Evolutionary conservation across 768 basidiomycete genomes (phyloP).

Genomic region (Mycena metata): DNA sequence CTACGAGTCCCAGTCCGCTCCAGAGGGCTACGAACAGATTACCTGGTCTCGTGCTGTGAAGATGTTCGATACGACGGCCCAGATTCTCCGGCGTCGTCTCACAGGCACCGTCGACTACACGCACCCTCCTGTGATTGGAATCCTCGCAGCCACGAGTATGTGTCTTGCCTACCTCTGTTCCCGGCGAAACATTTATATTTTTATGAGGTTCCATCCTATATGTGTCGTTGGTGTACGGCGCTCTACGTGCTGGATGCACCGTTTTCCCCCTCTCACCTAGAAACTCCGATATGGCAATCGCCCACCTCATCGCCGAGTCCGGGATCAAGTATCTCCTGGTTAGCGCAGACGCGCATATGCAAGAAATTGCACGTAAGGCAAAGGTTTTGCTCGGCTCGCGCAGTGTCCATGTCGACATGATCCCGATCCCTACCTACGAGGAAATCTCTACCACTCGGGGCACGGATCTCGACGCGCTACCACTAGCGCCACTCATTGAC

Average conservation of each 20-base stretch:
- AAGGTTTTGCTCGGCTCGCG: background rate
- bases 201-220: constrained; percentile 8
- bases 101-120: no score
- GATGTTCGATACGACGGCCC: no score
- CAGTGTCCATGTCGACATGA: background rate
- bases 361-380: constrained; percentile 15
- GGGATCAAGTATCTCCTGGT: constrained; percentile 15
- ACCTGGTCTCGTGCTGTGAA: constrained; percentile 9
- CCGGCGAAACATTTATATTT: no score
- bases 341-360: constrained; percentile 17
- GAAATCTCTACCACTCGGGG: background rate
- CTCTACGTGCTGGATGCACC: constrained; percentile 14
- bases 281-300: constrained; percentile 13
- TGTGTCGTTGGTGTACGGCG: constrained; percentile 17
- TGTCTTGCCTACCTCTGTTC: no score
- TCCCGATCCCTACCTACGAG: constrained; percentile 20
- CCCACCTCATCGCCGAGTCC: constrained; percentile 24
- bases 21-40: constrained; percentile 14
- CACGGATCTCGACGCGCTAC: background rate
- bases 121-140: no score
- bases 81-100: no score
- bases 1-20: constrained; percentile 11
- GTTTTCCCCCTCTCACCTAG: constrained; percentile 25
- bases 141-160: no score
- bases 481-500: background rate